phyloP scores from a whole-genome alignment of 148 eudicot species.

The Nepenthes mirabilis region DNA sequence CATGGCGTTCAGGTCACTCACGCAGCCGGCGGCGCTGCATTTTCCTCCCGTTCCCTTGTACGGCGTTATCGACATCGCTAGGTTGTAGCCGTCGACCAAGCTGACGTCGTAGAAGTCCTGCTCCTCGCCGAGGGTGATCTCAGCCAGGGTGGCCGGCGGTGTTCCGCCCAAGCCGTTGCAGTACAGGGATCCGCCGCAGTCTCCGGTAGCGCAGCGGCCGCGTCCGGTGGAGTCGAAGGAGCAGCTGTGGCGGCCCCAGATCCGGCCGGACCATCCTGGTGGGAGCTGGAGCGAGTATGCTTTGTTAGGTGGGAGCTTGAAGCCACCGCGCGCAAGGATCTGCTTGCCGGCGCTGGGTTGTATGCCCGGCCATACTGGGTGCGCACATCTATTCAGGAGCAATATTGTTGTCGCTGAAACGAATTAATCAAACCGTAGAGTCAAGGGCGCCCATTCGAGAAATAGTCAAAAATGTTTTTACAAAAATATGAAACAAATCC shows the following conservation, averaged over 20 bases:
- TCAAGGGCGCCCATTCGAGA: no score
- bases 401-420: constrained; percentile 60
- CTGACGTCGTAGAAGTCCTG: constrained; percentile 96
- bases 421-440: no score
- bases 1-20: constrained; percentile 75
- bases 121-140: constrained; percentile 63
- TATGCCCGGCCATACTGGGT: constrained; percentile 88
- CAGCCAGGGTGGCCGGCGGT: constrained; percentile 89
- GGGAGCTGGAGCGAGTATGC: constrained; percentile 46
- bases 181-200: constrained; percentile 72
- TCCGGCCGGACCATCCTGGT: constrained; percentile 75
- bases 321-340: constrained; percentile 72
- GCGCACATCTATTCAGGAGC: constrained; percentile 54
- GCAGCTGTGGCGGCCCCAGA: constrained; percentile 94
- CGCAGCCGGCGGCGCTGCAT: constrained; percentile 76
- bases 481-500: no score
- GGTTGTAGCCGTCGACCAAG: constrained; percentile 89
- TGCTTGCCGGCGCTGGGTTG: constrained; percentile 74
- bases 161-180: constrained; percentile 84
- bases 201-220: constrained; percentile 84
- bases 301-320: constrained; percentile 46
- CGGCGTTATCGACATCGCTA: constrained; percentile 64
- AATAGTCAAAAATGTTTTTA: no score
- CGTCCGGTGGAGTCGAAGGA: constrained; percentile 50
- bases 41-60: constrained; percentile 44